These are phyloP conservation scores for Cyclospora cayetanensis DNA, from an alignment of 169 alveolate genomes.

Conservation along the genomic window DNA sequence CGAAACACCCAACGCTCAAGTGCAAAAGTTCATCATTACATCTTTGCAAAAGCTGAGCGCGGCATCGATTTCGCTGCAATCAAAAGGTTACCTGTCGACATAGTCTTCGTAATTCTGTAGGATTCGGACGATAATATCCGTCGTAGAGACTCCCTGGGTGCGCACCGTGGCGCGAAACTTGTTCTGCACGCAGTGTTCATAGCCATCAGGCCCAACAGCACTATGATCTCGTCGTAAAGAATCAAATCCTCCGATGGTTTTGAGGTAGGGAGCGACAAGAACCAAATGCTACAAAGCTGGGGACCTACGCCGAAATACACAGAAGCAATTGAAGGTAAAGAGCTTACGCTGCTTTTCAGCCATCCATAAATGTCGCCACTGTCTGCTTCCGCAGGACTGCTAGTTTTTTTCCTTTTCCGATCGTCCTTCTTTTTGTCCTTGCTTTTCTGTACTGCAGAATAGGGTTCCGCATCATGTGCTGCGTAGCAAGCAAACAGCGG, in stretches of 20 bases:
- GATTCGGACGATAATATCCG: constrained; percentile 94
- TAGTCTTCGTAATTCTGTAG: constrained; percentile 96
- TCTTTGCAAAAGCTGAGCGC: not conserved
- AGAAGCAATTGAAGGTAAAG: not conserved
- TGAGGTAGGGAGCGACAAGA: not conserved
- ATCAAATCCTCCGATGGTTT: no score
- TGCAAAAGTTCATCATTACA: not conserved
- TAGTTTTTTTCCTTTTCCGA: constrained; percentile 76
- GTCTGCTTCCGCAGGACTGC: constrained; percentile 74
- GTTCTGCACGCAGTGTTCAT: constrained; percentile 75
- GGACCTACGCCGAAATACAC: not conserved
- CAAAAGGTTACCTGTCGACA: constrained; percentile 78
- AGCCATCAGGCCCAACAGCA: no score
- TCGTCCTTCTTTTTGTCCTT: constrained; percentile 67
- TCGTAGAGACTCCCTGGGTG: constrained; percentile 97
- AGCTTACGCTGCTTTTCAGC: constrained; percentile 82
- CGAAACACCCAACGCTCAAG: not conserved
- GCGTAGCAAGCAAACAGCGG: not conserved
- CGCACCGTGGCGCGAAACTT: constrained; percentile 93
- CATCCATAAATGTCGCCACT: constrained; percentile 92
- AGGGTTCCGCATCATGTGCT: constrained; percentile 96
- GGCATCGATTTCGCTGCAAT: not conserved
- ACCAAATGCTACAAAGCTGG: not conserved
- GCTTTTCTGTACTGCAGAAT: constrained; percentile 80
- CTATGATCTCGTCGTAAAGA: no score